Evolutionary conservation across 2,329 filamentous ascomycete species (phyloP).

Genomic region (Nemania sp.): DNA sequence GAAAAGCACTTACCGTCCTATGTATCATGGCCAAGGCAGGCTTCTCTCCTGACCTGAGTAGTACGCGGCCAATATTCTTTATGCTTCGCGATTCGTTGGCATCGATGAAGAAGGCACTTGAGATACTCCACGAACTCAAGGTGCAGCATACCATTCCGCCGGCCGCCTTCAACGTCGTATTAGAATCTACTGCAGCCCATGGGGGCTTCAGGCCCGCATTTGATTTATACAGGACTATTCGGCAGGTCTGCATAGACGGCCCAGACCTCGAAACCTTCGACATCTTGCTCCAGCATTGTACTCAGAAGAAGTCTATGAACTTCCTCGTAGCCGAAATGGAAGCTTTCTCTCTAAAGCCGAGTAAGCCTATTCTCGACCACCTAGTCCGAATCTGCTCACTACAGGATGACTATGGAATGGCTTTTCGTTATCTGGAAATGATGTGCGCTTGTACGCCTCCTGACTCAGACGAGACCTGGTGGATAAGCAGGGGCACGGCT

Average conservation of each 20-base stretch:
- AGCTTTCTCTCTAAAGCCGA: constrained; percentile 41
- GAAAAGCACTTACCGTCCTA: constrained; percentile 69
- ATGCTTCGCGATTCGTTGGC: constrained; percentile 55
- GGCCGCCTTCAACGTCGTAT: constrained; percentile 48
- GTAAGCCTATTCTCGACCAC: constrained; percentile 38
- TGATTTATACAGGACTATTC: constrained; percentile 45
- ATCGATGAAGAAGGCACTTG: constrained; percentile 57
- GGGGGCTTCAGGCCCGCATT: constrained; percentile 38
- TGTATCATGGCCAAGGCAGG: constrained; percentile 73
- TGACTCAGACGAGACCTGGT: constrained; percentile 31
- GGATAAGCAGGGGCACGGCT: constrained; percentile 42
- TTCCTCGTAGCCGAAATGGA: constrained; percentile 47
- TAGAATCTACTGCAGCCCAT: constrained; percentile 42
- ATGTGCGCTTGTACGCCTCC: constrained; percentile 30
- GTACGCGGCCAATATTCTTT: constrained; percentile 65
- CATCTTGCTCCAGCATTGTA: constrained; percentile 42
- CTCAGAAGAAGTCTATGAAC: constrained; percentile 36
- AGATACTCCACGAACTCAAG: constrained; percentile 60
- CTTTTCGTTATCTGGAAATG: constrained; percentile 41
- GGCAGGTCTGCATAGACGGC: constrained; percentile 42
- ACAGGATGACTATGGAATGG: constrained; percentile 42
- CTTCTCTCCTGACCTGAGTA: constrained; percentile 58
- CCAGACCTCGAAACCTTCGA: constrained; percentile 45
- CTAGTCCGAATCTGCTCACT: constrained; percentile 41
- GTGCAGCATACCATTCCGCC: constrained; percentile 42